A percentile compares a stretch with the other conserved stretches of the same genome.
Evolutionary conservation across 1,284 basidiomycete genomes (phyloP).

Genomic region (Cryptococcus sp.): DNA sequence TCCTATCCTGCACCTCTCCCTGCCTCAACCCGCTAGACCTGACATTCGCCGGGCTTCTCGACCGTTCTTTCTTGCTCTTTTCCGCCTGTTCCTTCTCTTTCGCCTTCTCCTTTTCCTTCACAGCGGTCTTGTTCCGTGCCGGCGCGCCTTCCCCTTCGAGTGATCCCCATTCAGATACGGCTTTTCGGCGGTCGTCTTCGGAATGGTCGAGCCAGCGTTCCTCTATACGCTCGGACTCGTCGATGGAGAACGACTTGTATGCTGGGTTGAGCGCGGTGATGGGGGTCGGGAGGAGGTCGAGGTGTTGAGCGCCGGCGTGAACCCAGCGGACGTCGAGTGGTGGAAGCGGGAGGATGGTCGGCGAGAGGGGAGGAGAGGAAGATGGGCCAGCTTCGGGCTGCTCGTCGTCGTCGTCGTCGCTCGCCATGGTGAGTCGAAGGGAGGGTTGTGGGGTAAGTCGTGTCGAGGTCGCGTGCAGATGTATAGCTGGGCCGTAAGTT

Average conservation of each 20-base stretch:
- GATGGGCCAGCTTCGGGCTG: neutral
- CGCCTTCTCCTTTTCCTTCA: conserved; percentile 10
- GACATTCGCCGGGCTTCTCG: neutral
- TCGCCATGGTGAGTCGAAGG: no score
- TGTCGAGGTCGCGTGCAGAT: no score
- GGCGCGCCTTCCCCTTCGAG: conserved; percentile 17
- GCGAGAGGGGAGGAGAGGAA: neutral
- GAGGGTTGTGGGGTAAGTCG: no score
- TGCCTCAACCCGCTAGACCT: neutral
- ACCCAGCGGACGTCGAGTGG: conserved; percentile 40
- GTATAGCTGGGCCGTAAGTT: no score
- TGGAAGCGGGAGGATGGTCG: conserved; percentile 1
- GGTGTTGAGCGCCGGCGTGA: conserved; percentile 45
- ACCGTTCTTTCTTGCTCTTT: conserved; percentile 3
- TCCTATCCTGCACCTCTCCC: conserved; percentile 3
- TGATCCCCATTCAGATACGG: conserved; percentile 13
- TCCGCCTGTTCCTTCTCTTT: conserved; percentile 15
- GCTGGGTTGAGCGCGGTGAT: conserved; percentile 33
- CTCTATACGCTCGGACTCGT: conserved; percentile 41
- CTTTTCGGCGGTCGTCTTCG: conserved; percentile 4
- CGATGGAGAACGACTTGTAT: conserved; percentile 55
- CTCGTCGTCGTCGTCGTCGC: neutral
- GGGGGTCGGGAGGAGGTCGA: conserved; percentile 42
- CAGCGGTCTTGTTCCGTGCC: conserved; percentile 1
- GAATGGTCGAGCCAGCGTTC: conserved; percentile 50